Conservation (phyloP, 371 early-diverging fungal species). For the Mortierella sp. region DNA sequence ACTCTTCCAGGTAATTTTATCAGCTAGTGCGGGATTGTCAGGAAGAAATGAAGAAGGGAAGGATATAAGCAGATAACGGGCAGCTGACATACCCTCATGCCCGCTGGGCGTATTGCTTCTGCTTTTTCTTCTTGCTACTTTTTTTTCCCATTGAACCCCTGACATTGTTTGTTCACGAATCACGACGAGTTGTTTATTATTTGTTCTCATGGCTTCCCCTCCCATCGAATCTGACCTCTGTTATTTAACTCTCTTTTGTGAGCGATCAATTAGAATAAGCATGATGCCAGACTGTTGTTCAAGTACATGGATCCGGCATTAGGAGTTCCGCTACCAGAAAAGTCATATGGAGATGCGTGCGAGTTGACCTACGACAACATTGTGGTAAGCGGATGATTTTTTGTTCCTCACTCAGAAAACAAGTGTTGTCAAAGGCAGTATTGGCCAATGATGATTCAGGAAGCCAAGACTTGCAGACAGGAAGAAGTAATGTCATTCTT, state of each 20-base stretch:
- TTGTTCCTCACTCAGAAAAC: background rate
- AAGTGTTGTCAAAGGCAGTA: background rate
- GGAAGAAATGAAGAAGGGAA: background rate
- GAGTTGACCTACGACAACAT: slow-evolving; percentile 83
- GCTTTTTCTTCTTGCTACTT: background rate
- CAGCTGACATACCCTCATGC: background rate
- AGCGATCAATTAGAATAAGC: slow-evolving; percentile 75
- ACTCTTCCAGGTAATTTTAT: slow-evolving; percentile 84
- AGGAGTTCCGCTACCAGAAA: slow-evolving; percentile 89
- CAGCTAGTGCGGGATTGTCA: background rate
- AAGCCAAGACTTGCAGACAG: background rate
- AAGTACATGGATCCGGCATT: slow-evolving; percentile 83
- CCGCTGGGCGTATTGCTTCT: too few species aligned
- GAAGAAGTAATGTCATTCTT: background rate
- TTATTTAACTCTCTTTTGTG: background rate
- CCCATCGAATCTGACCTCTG: background rate
- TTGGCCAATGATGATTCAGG: too few species aligned
- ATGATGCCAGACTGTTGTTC: slow-evolving; percentile 86
- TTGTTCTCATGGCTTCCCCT: background rate
- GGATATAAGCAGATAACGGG: background rate
- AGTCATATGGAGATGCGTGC: slow-evolving; percentile 93
- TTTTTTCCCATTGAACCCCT: background rate
- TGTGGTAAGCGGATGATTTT: slow-evolving; percentile 63
- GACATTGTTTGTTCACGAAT: slow-evolving; percentile 1
- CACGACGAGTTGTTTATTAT: background rate